phyloP scores from a whole-genome alignment of 805 yeast species.

The Cyberlindnera meyerae region DNA sequence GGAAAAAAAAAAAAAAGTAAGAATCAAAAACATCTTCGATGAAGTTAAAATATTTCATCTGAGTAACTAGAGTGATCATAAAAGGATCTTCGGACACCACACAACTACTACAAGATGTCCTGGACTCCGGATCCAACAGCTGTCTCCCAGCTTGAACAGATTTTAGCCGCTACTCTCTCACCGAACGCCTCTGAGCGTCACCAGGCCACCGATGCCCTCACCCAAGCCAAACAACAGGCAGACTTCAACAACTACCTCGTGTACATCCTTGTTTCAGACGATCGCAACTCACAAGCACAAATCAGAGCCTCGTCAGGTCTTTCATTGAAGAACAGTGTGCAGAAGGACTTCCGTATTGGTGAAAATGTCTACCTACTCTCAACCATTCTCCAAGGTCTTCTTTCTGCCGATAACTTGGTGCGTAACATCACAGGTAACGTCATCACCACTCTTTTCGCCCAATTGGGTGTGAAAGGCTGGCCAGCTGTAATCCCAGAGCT shows the following conservation, averaged over 20 bases:
- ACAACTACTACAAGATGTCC: conserved; percentile 33
- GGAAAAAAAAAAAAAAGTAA: neutral
- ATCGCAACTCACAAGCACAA: conserved; percentile 40
- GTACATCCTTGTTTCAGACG: conserved; percentile 55
- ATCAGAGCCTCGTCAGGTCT: conserved; percentile 87
- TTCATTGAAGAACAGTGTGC: conserved; percentile 71
- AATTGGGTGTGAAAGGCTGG: conserved; percentile 68
- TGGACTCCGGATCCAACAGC: conserved; percentile 70
- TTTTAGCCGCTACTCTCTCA: conserved; percentile 70
- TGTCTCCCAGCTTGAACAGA: conserved; percentile 56
- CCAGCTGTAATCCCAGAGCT: conserved; percentile 68
- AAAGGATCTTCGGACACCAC: too few species aligned
- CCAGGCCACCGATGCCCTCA: conserved; percentile 69
- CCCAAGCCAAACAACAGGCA: conserved; percentile 62
- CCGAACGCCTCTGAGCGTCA: conserved; percentile 48
- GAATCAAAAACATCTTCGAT: too few species aligned
- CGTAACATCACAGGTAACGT: conserved; percentile 90
- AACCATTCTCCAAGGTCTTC: conserved; percentile 42
- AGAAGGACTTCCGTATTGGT: conserved; percentile 32
- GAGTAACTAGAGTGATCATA: too few species aligned
- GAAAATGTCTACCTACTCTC: conserved; percentile 31
- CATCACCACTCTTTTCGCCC: conserved; percentile 71
- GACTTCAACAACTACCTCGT: conserved; percentile 80
- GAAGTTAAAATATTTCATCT: too few species aligned
- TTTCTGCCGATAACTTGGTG: conserved; percentile 53